Base-by-base conservation (phyloP, 2,329 filamentous ascomycete species). In the Neonectria neomacrospora region DNA sequence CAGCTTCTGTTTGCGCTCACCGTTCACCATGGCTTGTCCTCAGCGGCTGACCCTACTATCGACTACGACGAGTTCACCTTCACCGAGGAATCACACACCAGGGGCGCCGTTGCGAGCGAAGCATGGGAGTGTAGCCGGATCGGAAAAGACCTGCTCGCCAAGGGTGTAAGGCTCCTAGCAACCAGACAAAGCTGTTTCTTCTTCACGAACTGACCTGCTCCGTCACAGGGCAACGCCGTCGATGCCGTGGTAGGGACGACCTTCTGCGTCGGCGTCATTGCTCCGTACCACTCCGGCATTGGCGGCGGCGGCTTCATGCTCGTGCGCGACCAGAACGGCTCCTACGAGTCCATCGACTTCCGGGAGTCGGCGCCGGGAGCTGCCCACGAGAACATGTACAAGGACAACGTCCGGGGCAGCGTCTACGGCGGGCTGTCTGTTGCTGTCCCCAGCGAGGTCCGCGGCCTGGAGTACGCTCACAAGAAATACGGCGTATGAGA, bases 251-350 rank as follows among this genome's bases (percentile, higher is more conserved):
- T 94, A 20, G 91, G 88, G 30, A 91, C 91, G 0, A 88, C 88
- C 8, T 85, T 94, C 54, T 95, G 92, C 67, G 86, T 94, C 39
- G 92, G 92, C 6, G 90, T 92, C 7, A 85, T 91, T 47, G 90
- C 86, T 59, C 92, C 92, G 88, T 92, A 93, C 70, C 91, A 94
- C 76, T 87, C 86, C 42, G 94, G 95, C 16, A 91, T 97, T 63
- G 94, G 92, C 20, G 95, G 95, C 7, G 95, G 95, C 42, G 95
- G 95, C 2, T 98, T 98, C 79, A 91, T 94, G 85, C 83, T 97
- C 5, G 87, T 97, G 5, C 89, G 92, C 51, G 84, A 88, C 34
- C 80, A 87, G 16, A 82, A 92, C 62, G 93, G 93, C n/a, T 82
- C 83, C 18, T 96, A 94, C 74, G 93, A 97, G 74, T 90, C 90